phyloP scores from a whole-genome alignment of 371 early-diverging fungal genomes.

The Rhizomucor pusillus region DNA sequence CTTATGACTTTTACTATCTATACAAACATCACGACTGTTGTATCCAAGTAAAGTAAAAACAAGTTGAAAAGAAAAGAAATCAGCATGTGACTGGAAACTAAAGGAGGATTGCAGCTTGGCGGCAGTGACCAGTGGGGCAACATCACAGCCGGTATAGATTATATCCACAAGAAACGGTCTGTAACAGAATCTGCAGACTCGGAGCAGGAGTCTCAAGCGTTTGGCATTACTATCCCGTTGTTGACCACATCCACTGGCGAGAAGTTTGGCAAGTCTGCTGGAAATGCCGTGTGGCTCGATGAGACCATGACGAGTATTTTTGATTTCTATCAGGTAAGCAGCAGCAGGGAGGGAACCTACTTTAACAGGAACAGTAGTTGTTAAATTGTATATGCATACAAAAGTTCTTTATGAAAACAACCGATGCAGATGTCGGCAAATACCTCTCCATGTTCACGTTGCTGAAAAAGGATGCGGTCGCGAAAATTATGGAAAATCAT shows the following conservation, averaged over 20 bases:
- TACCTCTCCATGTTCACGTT: conserved; percentile 84
- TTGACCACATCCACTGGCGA: conserved; percentile 85
- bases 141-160: conserved; percentile 90
- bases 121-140: conserved; percentile 99
- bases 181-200: conserved; percentile 7
- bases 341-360: not conserved
- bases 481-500: conserved; percentile 63
- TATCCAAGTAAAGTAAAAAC: conserved; percentile 55
- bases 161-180: conserved; percentile 67
- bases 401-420: conserved; percentile 79
- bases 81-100: not conserved
- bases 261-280: conserved; percentile 96
- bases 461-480: conserved; percentile 57
- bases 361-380: not conserved
- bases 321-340: conserved; percentile 86
- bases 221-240: conserved; percentile 88
- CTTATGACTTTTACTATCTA: conserved; percentile 90
- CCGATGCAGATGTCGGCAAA: conserved; percentile 77
- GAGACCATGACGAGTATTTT: conserved; percentile 73
- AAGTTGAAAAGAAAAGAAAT: not conserved
- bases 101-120: conserved; percentile 62
- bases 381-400: not conserved
- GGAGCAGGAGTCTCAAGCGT: conserved; percentile 47
- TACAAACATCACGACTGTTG: conserved; percentile 63
- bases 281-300: conserved; percentile 95